Percentiles rank a stretch among this genome's conserved stretches.
Conservation (phyloP, 208 protist genomes). For the Eutreptiella sp. region DNA sequence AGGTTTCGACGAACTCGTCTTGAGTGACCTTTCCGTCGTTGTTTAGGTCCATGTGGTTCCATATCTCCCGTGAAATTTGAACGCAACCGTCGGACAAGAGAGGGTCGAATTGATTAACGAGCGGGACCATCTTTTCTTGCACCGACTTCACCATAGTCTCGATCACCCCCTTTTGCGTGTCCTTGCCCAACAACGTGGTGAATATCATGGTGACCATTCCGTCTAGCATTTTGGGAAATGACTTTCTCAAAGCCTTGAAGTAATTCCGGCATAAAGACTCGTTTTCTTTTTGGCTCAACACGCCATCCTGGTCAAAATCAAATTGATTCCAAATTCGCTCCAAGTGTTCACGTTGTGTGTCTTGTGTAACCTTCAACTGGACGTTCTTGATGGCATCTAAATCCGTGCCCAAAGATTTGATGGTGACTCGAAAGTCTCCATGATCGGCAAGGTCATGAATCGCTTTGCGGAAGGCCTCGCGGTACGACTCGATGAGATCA, state of each 20-base stretch:
- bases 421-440: no score
- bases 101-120: no score
- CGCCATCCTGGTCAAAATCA: background rate
- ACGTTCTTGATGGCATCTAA: no score
- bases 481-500: no score
- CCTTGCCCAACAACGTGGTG: background rate
- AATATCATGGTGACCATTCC: background rate
- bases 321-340: constrained; percentile 2
- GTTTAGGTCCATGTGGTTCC: constrained; percentile 6
- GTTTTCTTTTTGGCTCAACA: background rate
- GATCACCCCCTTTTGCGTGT: constrained; percentile 3
- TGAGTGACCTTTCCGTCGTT: constrained; percentile 12
- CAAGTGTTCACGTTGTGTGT: no score
- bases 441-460: no score
- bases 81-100: no score
- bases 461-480: no score
- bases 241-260: background rate
- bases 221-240: background rate
- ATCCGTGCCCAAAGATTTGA: no score
- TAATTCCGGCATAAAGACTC: background rate
- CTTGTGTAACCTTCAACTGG: no score
- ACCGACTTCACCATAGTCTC: background rate
- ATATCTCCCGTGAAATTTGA: no score
- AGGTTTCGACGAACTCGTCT: constrained; percentile 7
- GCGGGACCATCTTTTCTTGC: background rate